A percentile compares a stretch with the other conserved stretches of the same genome.
phyloP scores from a whole-genome alignment of 306 rosid species.

The Vigna mungo region DNA sequence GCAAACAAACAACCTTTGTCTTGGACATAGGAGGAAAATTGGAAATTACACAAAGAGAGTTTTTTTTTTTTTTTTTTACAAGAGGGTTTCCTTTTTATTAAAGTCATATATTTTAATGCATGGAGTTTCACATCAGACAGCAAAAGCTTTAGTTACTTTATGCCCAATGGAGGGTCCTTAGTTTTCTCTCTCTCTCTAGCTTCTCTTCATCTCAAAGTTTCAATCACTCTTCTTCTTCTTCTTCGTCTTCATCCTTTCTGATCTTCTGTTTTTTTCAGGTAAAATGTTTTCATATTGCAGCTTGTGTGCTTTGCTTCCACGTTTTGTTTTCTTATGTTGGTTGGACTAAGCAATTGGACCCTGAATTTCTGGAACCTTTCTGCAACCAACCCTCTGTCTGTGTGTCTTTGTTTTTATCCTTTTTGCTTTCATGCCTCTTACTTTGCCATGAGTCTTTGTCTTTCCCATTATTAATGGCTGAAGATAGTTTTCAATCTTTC shows the following conservation, averaged over 20 bases:
- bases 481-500: not conserved
- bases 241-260: constrained; percentile 46
- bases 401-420: constrained; percentile 11
- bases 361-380: constrained; percentile 32
- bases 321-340: constrained; percentile 20
- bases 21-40: not conserved
- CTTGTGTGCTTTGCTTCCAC: constrained; percentile 40
- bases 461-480: constrained; percentile 4
- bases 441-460: constrained; percentile 23
- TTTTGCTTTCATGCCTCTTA: constrained; percentile 36
- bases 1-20: not conserved
- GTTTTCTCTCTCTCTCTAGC: constrained; percentile 36
- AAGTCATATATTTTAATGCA: constrained; percentile 67
- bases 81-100: constrained; percentile 32
- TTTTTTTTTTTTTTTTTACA: constrained; percentile 14
- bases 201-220: constrained; percentile 36
- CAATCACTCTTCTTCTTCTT: constrained; percentile 10
- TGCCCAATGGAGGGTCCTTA: constrained; percentile 79
- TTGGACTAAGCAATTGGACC: constrained; percentile 31
- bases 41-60: constrained; percentile 36
- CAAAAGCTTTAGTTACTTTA: constrained; percentile 65
- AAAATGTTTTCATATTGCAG: constrained; percentile 33
- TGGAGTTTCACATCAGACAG: constrained; percentile 66
- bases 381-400: not conserved
- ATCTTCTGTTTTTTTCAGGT: constrained; percentile 61